Evolutionary conservation across 108 stramenopile genomes (phyloP), one percentile per base, ranked within the genome.

Genomic region (Nitzschia palea): DNA sequence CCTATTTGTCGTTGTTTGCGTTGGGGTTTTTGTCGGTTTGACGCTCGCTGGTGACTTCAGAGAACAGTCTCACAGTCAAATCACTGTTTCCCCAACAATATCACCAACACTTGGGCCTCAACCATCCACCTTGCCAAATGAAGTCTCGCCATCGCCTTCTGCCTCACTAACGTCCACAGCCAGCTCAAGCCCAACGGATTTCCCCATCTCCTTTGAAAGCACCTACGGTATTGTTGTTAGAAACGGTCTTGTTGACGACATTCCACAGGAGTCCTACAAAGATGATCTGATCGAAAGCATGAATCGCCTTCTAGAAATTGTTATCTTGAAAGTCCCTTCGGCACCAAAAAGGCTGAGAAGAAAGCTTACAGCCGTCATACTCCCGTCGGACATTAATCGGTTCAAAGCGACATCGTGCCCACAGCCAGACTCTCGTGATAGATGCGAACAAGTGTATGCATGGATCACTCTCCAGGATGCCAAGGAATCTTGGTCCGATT

Each of bases 241-340:
- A 14, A 68, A 76, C 50, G 74, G 74, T 8, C 44, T 17, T n/a
- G 65, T 33, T 3, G 52, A 68, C 12, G 14, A 35, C 9, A 51
- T 76, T 25, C 54, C 67, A 1, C 42, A 31, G 42, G 23, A 47
- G 6, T 25, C 45, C 20, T 76, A 76, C 62, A 28, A 52, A 9
- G 42, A 40, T 20, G 67, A 68, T 44, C 62, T 76, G 55, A 68
- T 68, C 14, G n/a, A 0, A 33, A 64, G 62, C 32, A 76, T 76
- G 74, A 55, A 76, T 44, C 25, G 22, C 29, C 65, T 76, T 31
- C 44, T 59, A 6, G 22, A 40, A 47, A 54, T 40, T 18, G 58
- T 76, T 15, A 30, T 56, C 27, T 0, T 27, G 15, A 68, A 62
- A 26, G 27, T 68, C 0, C 34, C 3, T 5, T 30, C 22, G 0